Evolutionary conservation across 2,329 filamentous ascomycete genomes (phyloP).

Genomic region (Fusarium dimerum): DNA sequence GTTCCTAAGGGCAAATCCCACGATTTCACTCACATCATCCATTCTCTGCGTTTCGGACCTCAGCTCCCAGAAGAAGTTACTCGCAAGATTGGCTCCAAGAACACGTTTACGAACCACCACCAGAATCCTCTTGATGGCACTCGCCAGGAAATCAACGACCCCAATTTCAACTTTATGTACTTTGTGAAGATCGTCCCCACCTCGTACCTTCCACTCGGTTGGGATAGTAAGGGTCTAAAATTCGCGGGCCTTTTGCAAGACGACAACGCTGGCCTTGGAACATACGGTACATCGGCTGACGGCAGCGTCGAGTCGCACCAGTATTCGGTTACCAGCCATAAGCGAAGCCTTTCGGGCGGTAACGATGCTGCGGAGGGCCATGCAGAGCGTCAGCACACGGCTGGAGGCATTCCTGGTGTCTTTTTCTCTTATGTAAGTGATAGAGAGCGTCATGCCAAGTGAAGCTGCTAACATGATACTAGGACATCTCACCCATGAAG

Average conservation of each 20-base stretch:
- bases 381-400: conserved; percentile 85
- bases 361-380: conserved; percentile 86
- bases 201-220: conserved; percentile 88
- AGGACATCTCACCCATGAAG: conserved; percentile 99
- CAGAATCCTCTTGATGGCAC: conserved; percentile 86
- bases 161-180: conserved; percentile 97
- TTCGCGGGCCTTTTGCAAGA: conserved; percentile 40
- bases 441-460: background rate
- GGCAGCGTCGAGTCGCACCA: conserved; percentile 97
- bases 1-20: conserved; percentile 68
- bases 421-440: conserved; percentile 93
- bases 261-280: conserved; percentile 68
- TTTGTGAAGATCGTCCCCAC: conserved; percentile 98
- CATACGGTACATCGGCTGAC: conserved; percentile 50
- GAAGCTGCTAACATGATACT: conserved; percentile 15
- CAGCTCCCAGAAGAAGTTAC: conserved; percentile 75
- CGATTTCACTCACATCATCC: conserved; percentile 86
- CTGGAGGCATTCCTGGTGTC: conserved; percentile 91
- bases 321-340: conserved; percentile 97
- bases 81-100: conserved; percentile 55
- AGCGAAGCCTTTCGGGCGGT: conserved; percentile 81
- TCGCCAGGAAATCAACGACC: conserved; percentile 74
- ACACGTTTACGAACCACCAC: conserved; percentile 83
- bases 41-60: conserved; percentile 89
- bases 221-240: conserved; percentile 61